Evolutionary conservation across 148 eudicot genomes (phyloP).

Genomic region (Polygonum maritimum): DNA sequence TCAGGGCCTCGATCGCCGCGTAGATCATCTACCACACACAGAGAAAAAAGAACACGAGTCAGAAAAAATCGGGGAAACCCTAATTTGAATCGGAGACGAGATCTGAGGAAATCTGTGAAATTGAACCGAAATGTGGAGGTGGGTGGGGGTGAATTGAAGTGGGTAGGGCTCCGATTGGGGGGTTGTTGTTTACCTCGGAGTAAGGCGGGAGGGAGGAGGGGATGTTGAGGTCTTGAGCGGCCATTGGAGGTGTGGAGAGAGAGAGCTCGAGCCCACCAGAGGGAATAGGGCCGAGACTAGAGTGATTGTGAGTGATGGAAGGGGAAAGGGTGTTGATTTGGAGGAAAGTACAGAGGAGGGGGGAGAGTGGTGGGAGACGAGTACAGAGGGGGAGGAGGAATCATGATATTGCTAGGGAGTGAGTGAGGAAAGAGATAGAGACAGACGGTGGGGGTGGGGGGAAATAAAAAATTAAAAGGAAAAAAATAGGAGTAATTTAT

Average conservation of each 20-base stretch:
- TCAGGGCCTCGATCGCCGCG: conserved; percentile 28
- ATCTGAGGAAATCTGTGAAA: neutral
- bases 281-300: too few relatives aligned
- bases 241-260: conserved; percentile 22
- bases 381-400: too few relatives aligned
- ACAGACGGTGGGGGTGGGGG: neutral
- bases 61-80: conserved; percentile 5
- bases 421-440: conserved; percentile 15
- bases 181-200: conserved; percentile 32
- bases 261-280: conserved; percentile 22
- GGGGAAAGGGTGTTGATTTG: neutral
- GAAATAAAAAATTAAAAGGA: conserved; percentile 3
- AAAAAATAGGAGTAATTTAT: neutral
- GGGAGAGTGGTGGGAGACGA: neutral
- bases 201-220: conserved; percentile 29
- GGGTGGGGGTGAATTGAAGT: neutral
- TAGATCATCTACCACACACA: conserved; percentile 31
- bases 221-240: conserved; percentile 19
- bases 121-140: neutral
- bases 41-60: neutral
- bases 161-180: neutral
- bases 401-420: neutral
- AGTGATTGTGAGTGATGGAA: conserved; percentile 1
- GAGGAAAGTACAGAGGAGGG: neutral
- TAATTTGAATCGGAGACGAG: neutral